These are phyloP conservation scores for Apiospora pterosperma DNA, from an alignment of 2,329 filamentous ascomycete species.

Conservation along the genomic window DNA sequence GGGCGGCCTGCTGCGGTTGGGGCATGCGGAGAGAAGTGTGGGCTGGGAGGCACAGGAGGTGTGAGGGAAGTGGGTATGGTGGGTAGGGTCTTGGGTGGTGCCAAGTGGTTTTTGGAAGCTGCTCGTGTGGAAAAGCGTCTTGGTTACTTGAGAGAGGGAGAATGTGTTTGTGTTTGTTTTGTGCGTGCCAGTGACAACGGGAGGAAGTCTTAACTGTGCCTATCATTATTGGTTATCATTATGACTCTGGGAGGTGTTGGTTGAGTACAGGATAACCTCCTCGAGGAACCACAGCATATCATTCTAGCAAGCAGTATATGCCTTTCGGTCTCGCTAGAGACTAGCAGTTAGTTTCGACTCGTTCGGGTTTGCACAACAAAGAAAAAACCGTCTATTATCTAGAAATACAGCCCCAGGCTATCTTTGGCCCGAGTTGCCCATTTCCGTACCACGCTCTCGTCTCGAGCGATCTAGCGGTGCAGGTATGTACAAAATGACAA, in stretches of 20 bases:
- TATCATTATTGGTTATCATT: neutral
- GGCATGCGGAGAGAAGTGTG: neutral
- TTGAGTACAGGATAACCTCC: neutral
- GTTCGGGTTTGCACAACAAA: neutral
- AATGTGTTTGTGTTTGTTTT: neutral
- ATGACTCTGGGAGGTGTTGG: no score
- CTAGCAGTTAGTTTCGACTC: neutral
- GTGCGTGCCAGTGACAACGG: neutral
- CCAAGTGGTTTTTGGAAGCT: neutral
- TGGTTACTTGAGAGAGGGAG: neutral
- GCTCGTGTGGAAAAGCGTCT: neutral
- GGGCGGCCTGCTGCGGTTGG: neutral
- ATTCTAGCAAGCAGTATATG: neutral
- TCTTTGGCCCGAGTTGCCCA: neutral
- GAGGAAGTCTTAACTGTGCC: neutral
- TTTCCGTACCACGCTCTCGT: neutral
- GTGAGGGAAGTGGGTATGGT: no score
- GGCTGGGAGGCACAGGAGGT: neutral
- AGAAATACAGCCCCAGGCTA: constrained; percentile 3
- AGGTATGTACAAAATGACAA: constrained; percentile 1
- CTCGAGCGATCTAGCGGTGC: neutral
- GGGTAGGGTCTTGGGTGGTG: no score
- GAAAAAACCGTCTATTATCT: constrained; percentile 6
- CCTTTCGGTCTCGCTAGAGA: neutral
- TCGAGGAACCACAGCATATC: neutral